Percentiles rank a stretch among this genome's conserved stretches.
These are phyloP conservation scores for Kregervanrija pseudodelftensis DNA, from an alignment of 805 yeast species.

Conservation along the genomic window DNA sequence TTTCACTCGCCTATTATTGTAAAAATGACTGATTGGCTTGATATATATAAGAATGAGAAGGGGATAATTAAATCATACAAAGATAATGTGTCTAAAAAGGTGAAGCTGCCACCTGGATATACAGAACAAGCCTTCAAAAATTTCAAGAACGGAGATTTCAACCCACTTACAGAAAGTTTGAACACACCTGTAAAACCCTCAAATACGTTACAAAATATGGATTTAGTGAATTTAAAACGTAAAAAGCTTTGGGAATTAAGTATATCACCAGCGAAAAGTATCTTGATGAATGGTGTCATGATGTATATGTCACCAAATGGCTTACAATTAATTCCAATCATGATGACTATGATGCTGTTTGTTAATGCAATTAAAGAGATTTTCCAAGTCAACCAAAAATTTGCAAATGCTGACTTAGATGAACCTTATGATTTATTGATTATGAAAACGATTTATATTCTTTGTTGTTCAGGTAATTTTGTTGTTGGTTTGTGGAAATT, in stretches of 20 bases:
- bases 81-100: constrained; percentile 2
- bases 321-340: constrained; percentile 81
- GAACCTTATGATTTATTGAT: constrained; percentile 16
- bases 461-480: constrained; percentile 47
- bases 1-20: neutral
- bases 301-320: constrained; percentile 90
- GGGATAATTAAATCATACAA: neutral
- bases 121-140: constrained; percentile 10
- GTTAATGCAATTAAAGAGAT: constrained; percentile 74
- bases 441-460: constrained; percentile 22
- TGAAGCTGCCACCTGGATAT: constrained; percentile 15
- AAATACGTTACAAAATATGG: constrained; percentile 2
- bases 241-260: constrained; percentile 87
- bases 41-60: constrained; percentile 6
- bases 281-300: constrained; percentile 91
- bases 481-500: constrained; percentile 80
- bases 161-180: neutral
- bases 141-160: constrained; percentile 6
- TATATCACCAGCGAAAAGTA: constrained; percentile 64
- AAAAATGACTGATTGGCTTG: constrained; percentile 7
- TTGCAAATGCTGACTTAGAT: constrained; percentile 28
- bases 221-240: constrained; percentile 33
- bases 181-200: too few relatives aligned
- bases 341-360: constrained; percentile 81
- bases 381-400: constrained; percentile 46